phyloP scores from a whole-genome alignment of 1,284 basidiomycete genomes.

The Kwoniella shivajii region DNA sequence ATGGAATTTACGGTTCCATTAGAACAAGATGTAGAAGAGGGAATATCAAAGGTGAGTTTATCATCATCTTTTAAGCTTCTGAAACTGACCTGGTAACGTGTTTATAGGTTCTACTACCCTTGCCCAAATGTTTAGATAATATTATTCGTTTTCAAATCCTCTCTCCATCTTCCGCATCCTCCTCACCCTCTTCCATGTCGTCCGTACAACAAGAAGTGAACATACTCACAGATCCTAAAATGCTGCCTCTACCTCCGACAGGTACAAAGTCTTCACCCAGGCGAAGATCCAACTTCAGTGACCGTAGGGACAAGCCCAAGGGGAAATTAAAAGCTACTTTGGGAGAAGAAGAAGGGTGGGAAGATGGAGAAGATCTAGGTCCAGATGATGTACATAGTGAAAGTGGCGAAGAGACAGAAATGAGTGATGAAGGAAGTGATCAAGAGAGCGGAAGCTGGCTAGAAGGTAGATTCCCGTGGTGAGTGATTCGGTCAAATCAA shows the following conservation, averaged over 20 bases:
- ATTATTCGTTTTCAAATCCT: slow-evolving; percentile 40
- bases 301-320: background rate
- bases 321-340: slow-evolving; percentile 1
- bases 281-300: background rate
- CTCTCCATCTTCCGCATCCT: slow-evolving; percentile 9
- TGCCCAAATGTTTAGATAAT: slow-evolving; percentile 48
- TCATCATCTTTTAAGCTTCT: background rate
- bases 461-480: slow-evolving; percentile 47
- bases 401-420: slow-evolving; percentile 21
- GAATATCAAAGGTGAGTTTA: slow-evolving; percentile 24
- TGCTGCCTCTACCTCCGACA: slow-evolving; percentile 30
- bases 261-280: slow-evolving; percentile 14
- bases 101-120: slow-evolving; percentile 24
- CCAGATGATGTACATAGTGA: slow-evolving; percentile 16
- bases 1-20: slow-evolving; percentile 33
- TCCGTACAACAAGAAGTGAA: slow-evolving; percentile 27
- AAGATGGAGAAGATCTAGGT: slow-evolving; percentile 38
- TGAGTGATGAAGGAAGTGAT: slow-evolving; percentile 23
- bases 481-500: background rate
- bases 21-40: slow-evolving; percentile 15
- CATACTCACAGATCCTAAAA: slow-evolving; percentile 42
- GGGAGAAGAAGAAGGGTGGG: slow-evolving; percentile 43
- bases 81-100: background rate
- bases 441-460: slow-evolving; percentile 37
- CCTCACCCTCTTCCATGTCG: slow-evolving; percentile 7